Percentiles rank a stretch among this genome's conserved stretches.
phyloP scores from a whole-genome alignment of 352 stramenopile genomes.

The Phytophthora constricta region DNA sequence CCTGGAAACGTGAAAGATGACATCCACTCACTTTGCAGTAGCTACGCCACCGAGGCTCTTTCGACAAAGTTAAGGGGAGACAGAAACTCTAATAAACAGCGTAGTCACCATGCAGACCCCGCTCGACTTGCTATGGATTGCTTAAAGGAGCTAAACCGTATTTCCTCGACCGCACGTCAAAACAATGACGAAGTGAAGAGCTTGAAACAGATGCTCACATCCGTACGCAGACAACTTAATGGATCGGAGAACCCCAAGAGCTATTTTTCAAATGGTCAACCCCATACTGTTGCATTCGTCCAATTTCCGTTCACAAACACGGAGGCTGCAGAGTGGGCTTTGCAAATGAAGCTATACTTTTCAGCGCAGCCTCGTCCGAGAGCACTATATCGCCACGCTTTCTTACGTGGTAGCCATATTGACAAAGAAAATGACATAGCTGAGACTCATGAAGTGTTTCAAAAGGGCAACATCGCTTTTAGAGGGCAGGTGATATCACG shows the following conservation, averaged over 20 bases:
- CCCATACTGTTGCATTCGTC: conserved; percentile 40
- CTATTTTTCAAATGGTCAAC: conserved; percentile 16
- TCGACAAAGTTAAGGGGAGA: neutral
- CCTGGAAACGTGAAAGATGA: conserved; percentile 6
- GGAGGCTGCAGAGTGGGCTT: conserved; percentile 11
- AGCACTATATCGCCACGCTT: conserved; percentile 57
- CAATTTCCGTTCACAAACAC: conserved; percentile 24
- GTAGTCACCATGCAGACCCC: neutral
- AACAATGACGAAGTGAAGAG: neutral
- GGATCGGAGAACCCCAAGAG: neutral
- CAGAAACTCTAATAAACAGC: neutral
- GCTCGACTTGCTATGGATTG: conserved; percentile 31
- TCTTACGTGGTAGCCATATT: conserved; percentile 20
- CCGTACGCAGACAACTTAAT: conserved; percentile 16
- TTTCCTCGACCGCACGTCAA: neutral
- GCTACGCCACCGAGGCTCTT: neutral
- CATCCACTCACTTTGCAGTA: conserved; percentile 26
- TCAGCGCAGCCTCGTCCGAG: conserved; percentile 36
- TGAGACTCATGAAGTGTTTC: conserved; percentile 30
- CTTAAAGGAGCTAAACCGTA: conserved; percentile 15
- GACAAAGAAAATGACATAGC: neutral
- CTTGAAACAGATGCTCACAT: neutral
- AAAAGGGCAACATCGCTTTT: conserved; percentile 68
- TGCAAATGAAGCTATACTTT: conserved; percentile 47
- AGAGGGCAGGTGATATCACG: conserved; percentile 42